These are phyloP conservation scores for Colletotrichum sp. DNA, from an alignment of 2,329 filamentous ascomycete genomes.

Conservation along the genomic window DNA sequence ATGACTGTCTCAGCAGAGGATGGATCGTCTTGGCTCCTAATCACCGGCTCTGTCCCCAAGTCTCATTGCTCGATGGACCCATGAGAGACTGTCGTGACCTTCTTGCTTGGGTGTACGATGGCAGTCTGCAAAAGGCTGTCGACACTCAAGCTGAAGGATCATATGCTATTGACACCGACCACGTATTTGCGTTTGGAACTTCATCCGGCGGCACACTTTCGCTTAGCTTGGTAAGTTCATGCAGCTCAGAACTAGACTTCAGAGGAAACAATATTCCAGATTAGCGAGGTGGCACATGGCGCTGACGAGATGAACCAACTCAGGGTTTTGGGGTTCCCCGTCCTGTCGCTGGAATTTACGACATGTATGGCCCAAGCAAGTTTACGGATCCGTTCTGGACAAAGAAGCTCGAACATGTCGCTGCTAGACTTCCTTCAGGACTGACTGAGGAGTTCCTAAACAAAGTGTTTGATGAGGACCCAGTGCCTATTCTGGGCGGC, in stretches of 20 bases:
- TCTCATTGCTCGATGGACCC: constrained; percentile 34
- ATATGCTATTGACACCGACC: constrained; percentile 29
- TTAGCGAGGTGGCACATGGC: neutral
- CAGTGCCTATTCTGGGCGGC: constrained; percentile 40
- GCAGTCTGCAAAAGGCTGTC: constrained; percentile 28
- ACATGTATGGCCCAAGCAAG: constrained; percentile 46
- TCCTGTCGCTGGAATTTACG: constrained; percentile 40
- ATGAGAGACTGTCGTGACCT: constrained; percentile 38
- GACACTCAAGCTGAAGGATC: neutral
- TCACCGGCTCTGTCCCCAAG: constrained; percentile 35
- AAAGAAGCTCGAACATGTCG: constrained; percentile 32
- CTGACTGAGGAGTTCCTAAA: constrained; percentile 35
- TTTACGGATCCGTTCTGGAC: constrained; percentile 43
- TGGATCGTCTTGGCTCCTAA: constrained; percentile 44
- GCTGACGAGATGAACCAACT: neutral
- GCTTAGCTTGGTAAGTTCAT: constrained; percentile 35
- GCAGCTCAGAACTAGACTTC: neutral
- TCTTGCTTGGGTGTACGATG: constrained; percentile 38
- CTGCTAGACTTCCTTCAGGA: constrained; percentile 28
- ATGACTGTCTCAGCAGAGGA: constrained; percentile 38
- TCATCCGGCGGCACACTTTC: constrained; percentile 40
- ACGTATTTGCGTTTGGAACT: constrained; percentile 40
- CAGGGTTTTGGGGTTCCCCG: constrained; percentile 41
- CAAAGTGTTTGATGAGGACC: constrained; percentile 37
- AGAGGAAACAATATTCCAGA: neutral